Base-by-base conservation (phyloP, 2,329 filamentous ascomycete genomes). In the Talaromyces sp. region DNA sequence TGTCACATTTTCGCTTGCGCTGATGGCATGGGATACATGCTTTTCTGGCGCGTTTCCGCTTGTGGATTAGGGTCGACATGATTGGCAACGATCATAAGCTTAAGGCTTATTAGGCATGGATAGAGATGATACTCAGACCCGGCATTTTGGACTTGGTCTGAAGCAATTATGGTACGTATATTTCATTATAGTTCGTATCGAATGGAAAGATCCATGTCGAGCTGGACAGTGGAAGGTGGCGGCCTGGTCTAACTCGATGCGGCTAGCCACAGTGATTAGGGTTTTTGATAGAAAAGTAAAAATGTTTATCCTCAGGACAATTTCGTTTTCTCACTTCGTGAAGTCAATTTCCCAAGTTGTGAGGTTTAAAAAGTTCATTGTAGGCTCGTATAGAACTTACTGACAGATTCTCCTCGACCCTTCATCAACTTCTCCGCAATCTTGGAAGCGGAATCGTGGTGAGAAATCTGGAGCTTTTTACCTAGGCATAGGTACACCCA, bases 1-100 rank as follows among this genome's bases (percentile, higher is more conserved):
- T 62, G 59, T 75, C 72, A 61, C 73, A 75, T 72, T 74, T 75
- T n/a, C 73, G 72, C 67, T 75, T 75, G 57, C 73, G 73, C 70
- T 74, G 69, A 33, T 75, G 73, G 61, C 73, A 75, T 2, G 73
- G 73, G 17, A 72, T 71, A 59, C 73, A 75, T 67, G 73, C 72
- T 45, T 74, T 75, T 47, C 64, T 69, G 1, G 68, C 71, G 31
- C 73, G 73, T 68, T 73, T 74, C 56, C 73, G 73, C 64, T 73
- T 73, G 66, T 43, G 3, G 43, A 59, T 65, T 58, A 50, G 58
- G 0, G 69, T 67, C 11, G 68, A 69, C 70, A 72, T 73, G 63
- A 33, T 9, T 35, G 17, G 15, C 15, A 13, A n/a, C 10, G 13
- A 19, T 27, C 2, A 52, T 6, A 17, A 31, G 49, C 15, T 19